These are phyloP conservation scores for Trichoderma erinaceum DNA, from an alignment of 495 filamentous ascomycete genomes.

Conservation along the genomic window DNA sequence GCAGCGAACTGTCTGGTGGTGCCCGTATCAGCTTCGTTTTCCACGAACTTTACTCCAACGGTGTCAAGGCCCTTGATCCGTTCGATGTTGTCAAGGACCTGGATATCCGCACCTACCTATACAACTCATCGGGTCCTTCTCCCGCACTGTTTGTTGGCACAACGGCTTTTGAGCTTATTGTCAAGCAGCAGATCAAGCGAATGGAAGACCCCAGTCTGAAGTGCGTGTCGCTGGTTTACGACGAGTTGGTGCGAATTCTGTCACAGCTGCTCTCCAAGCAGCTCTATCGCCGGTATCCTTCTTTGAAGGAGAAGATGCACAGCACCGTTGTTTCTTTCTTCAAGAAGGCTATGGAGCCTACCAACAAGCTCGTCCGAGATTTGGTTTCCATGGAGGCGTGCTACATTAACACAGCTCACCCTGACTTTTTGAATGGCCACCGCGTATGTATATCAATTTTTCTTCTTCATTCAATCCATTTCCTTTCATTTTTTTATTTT, in stretches of 20 bases:
- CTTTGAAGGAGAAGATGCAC: slow-evolving; percentile 95
- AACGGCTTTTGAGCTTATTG: slow-evolving; percentile 94
- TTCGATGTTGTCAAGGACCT: slow-evolving; percentile 97
- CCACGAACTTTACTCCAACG: slow-evolving; percentile 97
- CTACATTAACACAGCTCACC: slow-evolving; percentile 98
- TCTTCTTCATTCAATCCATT: no score
- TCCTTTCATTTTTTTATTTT: no score
- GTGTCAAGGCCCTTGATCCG: slow-evolving; percentile 95
- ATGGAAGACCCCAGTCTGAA: slow-evolving; percentile 95
- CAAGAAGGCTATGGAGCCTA: slow-evolving; percentile 95
- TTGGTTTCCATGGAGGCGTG: slow-evolving; percentile 91
- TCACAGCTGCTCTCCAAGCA: slow-evolving; percentile 82
- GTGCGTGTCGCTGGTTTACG: slow-evolving; percentile 94
- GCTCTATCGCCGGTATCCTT: slow-evolving; percentile 85
- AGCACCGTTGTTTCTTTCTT: slow-evolving; percentile 90
- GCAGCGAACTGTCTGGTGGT: slow-evolving; percentile 88
- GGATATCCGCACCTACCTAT: slow-evolving; percentile 92
- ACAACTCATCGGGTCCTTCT: slow-evolving; percentile 97
- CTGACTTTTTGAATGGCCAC: slow-evolving; percentile 96
- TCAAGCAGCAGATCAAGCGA: slow-evolving; percentile 97
- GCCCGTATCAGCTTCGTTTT: slow-evolving; percentile 99
- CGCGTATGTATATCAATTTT: slow-evolving; percentile 45
- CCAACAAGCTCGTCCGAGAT: slow-evolving; percentile 93
- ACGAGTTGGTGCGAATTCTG: slow-evolving; percentile 95
- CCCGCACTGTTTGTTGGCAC: slow-evolving; percentile 97